These are phyloP conservation scores for Nicotiana tomentosiformis DNA, from an alignment of 257 asterid species.

Conservation along the genomic window DNA sequence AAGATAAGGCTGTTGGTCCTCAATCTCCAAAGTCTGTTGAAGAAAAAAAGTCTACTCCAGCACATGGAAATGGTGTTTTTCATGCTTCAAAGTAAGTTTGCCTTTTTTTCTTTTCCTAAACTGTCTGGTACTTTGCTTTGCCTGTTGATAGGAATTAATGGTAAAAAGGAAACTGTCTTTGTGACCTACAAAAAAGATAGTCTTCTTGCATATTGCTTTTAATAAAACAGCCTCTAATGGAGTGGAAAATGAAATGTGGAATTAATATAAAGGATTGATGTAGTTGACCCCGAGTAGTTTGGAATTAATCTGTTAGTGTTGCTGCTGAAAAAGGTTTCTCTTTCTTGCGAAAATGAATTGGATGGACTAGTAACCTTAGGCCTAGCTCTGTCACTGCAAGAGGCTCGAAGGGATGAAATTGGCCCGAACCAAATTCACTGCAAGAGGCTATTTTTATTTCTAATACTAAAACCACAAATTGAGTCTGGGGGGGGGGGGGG, in stretches of 20 bases:
- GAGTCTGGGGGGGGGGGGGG: too few species aligned
- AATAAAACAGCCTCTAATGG: not conserved
- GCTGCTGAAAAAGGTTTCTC: not conserved
- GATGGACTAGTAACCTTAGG: not conserved
- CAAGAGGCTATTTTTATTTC: not conserved
- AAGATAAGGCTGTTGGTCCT: slow-evolving; percentile 24
- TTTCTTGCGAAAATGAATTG: not conserved
- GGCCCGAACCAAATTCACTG: not conserved
- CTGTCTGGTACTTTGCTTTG: not conserved
- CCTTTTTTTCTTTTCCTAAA: not conserved
- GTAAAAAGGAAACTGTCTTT: not conserved
- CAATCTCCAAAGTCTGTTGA: slow-evolving; percentile 28
- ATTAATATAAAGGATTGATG: too few species aligned
- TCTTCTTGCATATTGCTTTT: not conserved
- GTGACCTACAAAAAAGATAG: too few species aligned
- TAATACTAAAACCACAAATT: not conserved
- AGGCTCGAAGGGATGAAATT: not conserved
- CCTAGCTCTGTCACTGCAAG: not conserved
- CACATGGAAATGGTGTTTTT: not conserved
- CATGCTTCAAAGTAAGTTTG: not conserved
- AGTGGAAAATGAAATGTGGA: not conserved
- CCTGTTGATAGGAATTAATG: not conserved
- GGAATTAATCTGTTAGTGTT: too few species aligned
- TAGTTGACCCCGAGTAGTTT: too few species aligned
- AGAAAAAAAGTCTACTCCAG: not conserved